These are phyloP conservation scores for Komagataella ulmi DNA, from an alignment of 805 yeast genomes.

Conservation along the genomic window DNA sequence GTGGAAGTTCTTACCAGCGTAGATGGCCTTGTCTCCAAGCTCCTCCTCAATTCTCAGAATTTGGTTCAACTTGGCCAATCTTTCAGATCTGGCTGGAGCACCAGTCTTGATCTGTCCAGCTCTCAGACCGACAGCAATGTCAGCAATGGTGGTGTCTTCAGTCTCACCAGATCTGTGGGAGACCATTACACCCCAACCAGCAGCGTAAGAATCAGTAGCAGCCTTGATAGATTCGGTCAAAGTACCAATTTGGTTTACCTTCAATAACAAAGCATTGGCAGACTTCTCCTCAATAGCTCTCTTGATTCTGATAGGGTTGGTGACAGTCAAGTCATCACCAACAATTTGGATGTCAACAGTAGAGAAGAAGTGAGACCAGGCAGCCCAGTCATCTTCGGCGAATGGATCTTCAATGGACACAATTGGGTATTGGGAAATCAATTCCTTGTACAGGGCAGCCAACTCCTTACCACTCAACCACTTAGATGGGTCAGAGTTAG, in stretches of 20 bases:
- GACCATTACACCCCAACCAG: conserved; percentile 99
- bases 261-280: conserved; percentile 86
- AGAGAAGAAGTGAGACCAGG: conserved; percentile 84
- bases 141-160: conserved; percentile 97
- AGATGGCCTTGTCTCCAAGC: conserved; percentile 94
- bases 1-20: conserved; percentile 91
- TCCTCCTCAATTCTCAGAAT: conserved; percentile 97
- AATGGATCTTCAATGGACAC: conserved; percentile 98
- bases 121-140: conserved; percentile 95
- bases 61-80: conserved; percentile 98
- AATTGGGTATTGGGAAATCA: conserved; percentile 88
- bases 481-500: conserved; percentile 78
- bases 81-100: conserved; percentile 99
- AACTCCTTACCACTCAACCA: conserved; percentile 85
- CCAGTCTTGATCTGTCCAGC: conserved; percentile 99
- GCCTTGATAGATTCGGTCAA: conserved; percentile 94
- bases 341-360: conserved; percentile 78
- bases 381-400: conserved; percentile 99
- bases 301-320: conserved; percentile 91
- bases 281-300: conserved; percentile 95
- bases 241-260: conserved; percentile 98
- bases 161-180: conserved; percentile 99
- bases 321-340: conserved; percentile 97
- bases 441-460: conserved; percentile 69
- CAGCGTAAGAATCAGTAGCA: conserved; percentile 87